A percentile compares a stretch with the other conserved stretches of the same genome.
Evolutionary conservation across 495 filamentous ascomycete genomes (phyloP).

Genomic region (Hypoxylon lenormandii): DNA sequence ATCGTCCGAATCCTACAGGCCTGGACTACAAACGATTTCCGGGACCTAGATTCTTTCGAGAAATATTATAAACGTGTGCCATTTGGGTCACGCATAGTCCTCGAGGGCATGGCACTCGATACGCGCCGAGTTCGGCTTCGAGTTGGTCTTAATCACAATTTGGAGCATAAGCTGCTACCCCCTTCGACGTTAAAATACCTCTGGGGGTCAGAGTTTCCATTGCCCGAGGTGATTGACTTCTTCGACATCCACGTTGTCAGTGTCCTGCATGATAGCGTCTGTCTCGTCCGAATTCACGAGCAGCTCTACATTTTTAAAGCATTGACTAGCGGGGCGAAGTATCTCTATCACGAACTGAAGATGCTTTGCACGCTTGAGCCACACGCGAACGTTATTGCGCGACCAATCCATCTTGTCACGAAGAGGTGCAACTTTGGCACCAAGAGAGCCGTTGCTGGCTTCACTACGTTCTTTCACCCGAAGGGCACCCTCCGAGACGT

Average conservation of each 20-base stretch:
- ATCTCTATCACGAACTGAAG: slow-evolving; percentile 61
- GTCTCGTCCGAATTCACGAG: slow-evolving; percentile 54
- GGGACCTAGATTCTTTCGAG: slow-evolving; percentile 47
- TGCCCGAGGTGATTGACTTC: slow-evolving; percentile 57
- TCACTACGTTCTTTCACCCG: slow-evolving; percentile 59
- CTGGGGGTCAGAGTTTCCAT: slow-evolving; percentile 48
- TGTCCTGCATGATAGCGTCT: slow-evolving; percentile 62
- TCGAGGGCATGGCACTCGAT: slow-evolving; percentile 57
- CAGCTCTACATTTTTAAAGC: slow-evolving; percentile 63
- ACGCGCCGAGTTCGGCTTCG: slow-evolving; percentile 53
- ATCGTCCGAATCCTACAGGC: slow-evolving; percentile 59
- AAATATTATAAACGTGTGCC: slow-evolving; percentile 52
- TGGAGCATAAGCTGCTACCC: slow-evolving; percentile 57
- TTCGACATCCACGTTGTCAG: slow-evolving; percentile 54
- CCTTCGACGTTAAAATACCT: slow-evolving; percentile 44
- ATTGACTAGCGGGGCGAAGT: slow-evolving; percentile 62
- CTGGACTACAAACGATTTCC: slow-evolving; percentile 52
- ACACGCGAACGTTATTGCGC: slow-evolving; percentile 58
- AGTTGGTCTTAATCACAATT: slow-evolving; percentile 56
- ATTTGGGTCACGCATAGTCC: slow-evolving; percentile 62
- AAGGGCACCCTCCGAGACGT: slow-evolving; percentile 59
- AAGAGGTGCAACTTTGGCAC: slow-evolving; percentile 61
- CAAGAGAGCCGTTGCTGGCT: slow-evolving; percentile 61
- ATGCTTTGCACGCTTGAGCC: slow-evolving; percentile 58
- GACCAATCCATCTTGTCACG: slow-evolving; percentile 59